Evolutionary conservation across 768 basidiomycete species (phyloP).

Genomic region (Russula sp.): DNA sequence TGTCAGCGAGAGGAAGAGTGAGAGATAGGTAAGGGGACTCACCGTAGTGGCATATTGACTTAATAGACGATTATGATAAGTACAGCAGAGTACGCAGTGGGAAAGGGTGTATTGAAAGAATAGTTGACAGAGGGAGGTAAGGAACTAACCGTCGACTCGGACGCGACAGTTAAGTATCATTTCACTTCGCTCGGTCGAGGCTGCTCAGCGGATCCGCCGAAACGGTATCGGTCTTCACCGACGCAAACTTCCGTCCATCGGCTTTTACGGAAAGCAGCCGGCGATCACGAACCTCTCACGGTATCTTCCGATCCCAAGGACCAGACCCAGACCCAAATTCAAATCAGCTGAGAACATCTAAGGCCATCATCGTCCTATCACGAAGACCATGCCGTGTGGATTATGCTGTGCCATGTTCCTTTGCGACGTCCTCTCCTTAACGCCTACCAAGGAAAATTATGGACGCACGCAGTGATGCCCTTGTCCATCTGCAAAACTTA

Average conservation of each 20-base stretch:
- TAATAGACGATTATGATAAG: neutral
- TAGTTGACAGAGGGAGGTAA: neutral
- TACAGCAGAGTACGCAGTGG: neutral
- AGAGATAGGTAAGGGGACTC: neutral
- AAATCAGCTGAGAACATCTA: neutral
- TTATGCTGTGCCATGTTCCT: neutral
- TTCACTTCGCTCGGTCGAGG: constrained; percentile 6
- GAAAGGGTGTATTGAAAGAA: neutral
- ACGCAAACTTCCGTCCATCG: constrained; percentile 2
- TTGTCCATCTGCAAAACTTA: neutral
- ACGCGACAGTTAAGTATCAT: constrained; percentile 17
- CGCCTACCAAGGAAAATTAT: neutral
- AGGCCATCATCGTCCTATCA: neutral
- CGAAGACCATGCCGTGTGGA: neutral
- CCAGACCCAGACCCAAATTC: neutral
- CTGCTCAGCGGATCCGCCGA: neutral
- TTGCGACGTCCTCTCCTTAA: neutral
- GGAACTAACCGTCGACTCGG: constrained; percentile 1
- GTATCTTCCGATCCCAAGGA: constrained; percentile 3
- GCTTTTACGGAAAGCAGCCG: constrained; percentile 21
- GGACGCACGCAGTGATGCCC: neutral
- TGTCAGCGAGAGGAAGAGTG: neutral
- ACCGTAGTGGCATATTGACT: constrained; percentile 1
- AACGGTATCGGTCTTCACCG: constrained; percentile 14
- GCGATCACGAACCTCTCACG: constrained; percentile 19